phyloP scores from a whole-genome alignment of 495 filamentous ascomycete species.

The Aspergillus sparsus region DNA sequence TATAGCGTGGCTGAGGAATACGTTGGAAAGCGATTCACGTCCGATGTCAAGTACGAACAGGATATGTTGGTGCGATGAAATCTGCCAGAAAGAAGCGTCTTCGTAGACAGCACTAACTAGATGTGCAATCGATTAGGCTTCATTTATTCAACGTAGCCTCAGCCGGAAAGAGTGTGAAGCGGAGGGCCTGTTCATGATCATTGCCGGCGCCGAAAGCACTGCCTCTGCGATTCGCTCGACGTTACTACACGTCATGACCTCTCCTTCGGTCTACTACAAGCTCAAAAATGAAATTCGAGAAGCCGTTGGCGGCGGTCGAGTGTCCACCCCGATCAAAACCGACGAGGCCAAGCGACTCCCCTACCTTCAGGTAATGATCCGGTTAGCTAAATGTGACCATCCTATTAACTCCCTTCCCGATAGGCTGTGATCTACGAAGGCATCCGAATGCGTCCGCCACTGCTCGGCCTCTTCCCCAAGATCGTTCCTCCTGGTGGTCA shows the following conservation, averaged over 20 bases:
- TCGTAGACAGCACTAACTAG: background rate
- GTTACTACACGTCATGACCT: background rate
- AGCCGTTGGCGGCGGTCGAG: background rate
- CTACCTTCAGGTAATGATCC: background rate
- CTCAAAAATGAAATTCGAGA: background rate
- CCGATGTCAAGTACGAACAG: background rate
- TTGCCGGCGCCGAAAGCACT: background rate
- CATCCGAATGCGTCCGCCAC: background rate
- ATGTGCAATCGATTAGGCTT: background rate
- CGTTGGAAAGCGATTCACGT: background rate
- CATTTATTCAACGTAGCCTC: background rate
- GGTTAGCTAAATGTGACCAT: background rate
- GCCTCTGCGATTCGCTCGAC: background rate
- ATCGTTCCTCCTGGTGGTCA: background rate
- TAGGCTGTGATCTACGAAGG: slow-evolving; percentile 1
- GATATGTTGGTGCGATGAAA: background rate
- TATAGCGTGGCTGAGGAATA: background rate
- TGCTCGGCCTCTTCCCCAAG: background rate
- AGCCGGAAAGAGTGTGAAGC: background rate
- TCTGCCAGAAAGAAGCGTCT: too few species aligned
- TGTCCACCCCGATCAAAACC: background rate
- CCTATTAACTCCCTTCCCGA: too few species aligned
- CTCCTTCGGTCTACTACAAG: background rate
- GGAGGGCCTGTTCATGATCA: background rate
- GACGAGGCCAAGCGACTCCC: background rate